Evolutionary conservation across 495 filamentous ascomycete genomes (phyloP).

Genomic region (Neurospora pannonica): DNA sequence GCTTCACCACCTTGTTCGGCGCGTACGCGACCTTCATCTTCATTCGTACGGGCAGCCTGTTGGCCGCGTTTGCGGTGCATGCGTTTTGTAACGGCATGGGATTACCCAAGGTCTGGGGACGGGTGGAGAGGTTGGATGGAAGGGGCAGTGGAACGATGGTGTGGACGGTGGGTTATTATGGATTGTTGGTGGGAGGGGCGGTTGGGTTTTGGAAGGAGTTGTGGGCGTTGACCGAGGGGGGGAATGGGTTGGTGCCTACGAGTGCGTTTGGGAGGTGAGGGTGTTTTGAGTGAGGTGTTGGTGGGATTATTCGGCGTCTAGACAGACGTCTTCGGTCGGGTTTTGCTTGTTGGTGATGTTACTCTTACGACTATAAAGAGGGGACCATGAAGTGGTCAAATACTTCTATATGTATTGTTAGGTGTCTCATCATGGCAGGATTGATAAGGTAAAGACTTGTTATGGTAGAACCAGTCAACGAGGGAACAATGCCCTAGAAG

Average conservation of each 20-base stretch:
- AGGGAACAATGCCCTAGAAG: not conserved
- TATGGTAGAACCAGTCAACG: not conserved
- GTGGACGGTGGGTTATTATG: conserved; percentile 76
- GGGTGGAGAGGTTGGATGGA: conserved; percentile 39
- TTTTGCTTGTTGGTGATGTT: not conserved
- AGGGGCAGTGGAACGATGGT: conserved; percentile 19
- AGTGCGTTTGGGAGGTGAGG: conserved; percentile 11
- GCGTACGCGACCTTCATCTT: conserved; percentile 88
- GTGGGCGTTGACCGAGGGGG: conserved; percentile 63
- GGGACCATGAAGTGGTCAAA: not conserved
- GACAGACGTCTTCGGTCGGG: not conserved
- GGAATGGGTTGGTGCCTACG: conserved; percentile 35
- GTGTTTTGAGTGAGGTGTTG: not conserved
- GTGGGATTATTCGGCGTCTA: not conserved
- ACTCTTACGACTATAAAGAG: too few species aligned
- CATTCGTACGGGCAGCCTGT: conserved; percentile 71
- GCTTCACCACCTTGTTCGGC: conserved; percentile 90
- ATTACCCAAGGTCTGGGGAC: conserved; percentile 77
- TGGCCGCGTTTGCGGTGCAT: conserved; percentile 65
- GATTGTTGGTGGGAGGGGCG: conserved; percentile 60
- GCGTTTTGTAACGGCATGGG: conserved; percentile 91
- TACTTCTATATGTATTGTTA: not conserved
- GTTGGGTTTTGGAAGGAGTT: conserved; percentile 56
- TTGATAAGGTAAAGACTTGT: too few species aligned
- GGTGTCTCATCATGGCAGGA: too few species aligned